Evolutionary conservation across 1,284 basidiomycete species (phyloP).

Genomic region (Malassezia pachydermatis): DNA sequence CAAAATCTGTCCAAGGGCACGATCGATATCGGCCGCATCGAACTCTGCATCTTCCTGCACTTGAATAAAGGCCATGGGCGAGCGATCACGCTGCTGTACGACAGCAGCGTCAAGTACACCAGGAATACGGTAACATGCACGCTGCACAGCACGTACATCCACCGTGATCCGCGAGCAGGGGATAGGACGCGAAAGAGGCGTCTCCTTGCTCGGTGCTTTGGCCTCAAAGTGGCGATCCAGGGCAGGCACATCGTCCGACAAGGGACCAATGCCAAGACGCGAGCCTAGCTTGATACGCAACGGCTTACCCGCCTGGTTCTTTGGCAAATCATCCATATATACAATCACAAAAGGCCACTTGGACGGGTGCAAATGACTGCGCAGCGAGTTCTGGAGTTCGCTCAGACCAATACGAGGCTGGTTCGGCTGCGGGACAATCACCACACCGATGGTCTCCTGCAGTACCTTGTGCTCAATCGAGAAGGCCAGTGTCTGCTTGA

Average conservation of each 20-base stretch:
- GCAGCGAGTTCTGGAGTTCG: constrained; percentile 47
- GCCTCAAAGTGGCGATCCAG: constrained; percentile 48
- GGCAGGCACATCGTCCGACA: constrained; percentile 44
- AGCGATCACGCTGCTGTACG: constrained; percentile 42
- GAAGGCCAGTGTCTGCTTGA: constrained; percentile 47
- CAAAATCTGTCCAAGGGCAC: constrained; percentile 44
- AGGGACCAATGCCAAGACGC: constrained; percentile 43
- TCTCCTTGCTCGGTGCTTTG: constrained; percentile 42
- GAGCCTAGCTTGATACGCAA: constrained; percentile 48
- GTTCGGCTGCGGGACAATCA: constrained; percentile 45
- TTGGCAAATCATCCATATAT: constrained; percentile 48
- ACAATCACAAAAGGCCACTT: constrained; percentile 48
- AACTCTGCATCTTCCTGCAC: constrained; percentile 47
- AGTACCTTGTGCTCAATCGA: constrained; percentile 47
- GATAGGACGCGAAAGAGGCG: constrained; percentile 43
- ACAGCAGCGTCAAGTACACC: constrained; percentile 47
- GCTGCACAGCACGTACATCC: constrained; percentile 45
- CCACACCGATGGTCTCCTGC: constrained; percentile 48
- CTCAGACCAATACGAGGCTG: constrained; percentile 46
- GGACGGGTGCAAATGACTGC: constrained; percentile 44
- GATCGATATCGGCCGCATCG: constrained; percentile 46
- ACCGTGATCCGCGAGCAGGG: constrained; percentile 44
- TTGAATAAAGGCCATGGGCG: constrained; percentile 47
- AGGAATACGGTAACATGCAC: constrained; percentile 47
- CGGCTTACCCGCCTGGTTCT: constrained; percentile 48